A percentile compares a stretch with the other conserved stretches of the same genome.
These are phyloP conservation scores for Monosporascus cannonballus DNA, from an alignment of 2,329 filamentous ascomycete genomes.

Conservation along the genomic window DNA sequence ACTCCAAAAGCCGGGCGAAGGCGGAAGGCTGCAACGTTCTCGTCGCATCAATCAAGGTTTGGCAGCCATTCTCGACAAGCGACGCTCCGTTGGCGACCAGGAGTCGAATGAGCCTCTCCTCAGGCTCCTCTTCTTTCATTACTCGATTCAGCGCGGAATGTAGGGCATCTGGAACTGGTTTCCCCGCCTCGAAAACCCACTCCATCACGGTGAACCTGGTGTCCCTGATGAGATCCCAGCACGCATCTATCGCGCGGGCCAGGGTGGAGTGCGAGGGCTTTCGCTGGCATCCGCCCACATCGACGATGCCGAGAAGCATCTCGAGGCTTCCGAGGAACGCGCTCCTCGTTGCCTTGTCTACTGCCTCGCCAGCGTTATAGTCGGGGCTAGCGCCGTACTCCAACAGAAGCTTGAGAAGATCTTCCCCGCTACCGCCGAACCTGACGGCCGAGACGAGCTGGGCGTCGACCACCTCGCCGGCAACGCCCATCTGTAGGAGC, in stretches of 20 bases:
- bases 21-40: slow-evolving; percentile 31
- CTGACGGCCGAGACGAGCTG: slow-evolving; percentile 48
- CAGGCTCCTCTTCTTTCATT: slow-evolving; percentile 46
- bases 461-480: slow-evolving; percentile 44
- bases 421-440: slow-evolving; percentile 42
- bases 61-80: slow-evolving; percentile 43
- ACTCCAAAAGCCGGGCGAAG: slow-evolving; percentile 36
- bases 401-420: slow-evolving; percentile 45
- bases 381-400: slow-evolving; percentile 48
- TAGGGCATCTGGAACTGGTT: slow-evolving; percentile 42
- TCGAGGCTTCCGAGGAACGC: slow-evolving; percentile 44
- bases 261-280: slow-evolving; percentile 42
- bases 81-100: slow-evolving; percentile 47
- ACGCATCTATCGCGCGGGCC: slow-evolving; percentile 45
- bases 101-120: slow-evolving; percentile 40
- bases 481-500: slow-evolving; percentile 43
- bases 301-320: slow-evolving; percentile 43
- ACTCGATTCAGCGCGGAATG: slow-evolving; percentile 45
- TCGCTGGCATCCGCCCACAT: slow-evolving; percentile 35
- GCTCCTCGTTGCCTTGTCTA: slow-evolving; percentile 47
- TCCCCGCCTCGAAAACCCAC: slow-evolving; percentile 46
- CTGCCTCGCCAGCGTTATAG: slow-evolving; percentile 47
- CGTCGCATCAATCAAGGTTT: slow-evolving; percentile 45
- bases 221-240: slow-evolving; percentile 43
- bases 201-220: slow-evolving; percentile 41